Percentiles rank a stretch among this genome's conserved stretches.
Evolutionary conservation across 2,329 filamentous ascomycete genomes (phyloP).

Genomic region (Bertia moriformis): DNA sequence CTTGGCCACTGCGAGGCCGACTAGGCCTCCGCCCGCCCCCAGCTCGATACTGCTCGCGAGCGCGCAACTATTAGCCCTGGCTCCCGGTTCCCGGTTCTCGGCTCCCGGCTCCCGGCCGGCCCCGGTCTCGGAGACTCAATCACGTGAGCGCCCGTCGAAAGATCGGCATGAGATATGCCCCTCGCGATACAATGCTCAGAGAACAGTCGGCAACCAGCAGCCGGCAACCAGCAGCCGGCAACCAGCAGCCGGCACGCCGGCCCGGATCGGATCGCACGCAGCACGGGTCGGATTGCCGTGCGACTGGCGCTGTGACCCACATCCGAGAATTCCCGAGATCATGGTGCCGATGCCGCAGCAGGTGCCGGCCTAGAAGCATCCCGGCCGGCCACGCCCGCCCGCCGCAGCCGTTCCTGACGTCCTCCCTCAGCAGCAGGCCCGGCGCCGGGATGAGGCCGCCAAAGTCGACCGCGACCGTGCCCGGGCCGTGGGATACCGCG

Average conservation of each 20-base stretch:
- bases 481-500: slow-evolving; percentile 7
- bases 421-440: slow-evolving; percentile 61
- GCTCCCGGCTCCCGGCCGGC: no score
- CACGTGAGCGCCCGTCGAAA: no score
- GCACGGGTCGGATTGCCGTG: neutral
- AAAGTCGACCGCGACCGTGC: slow-evolving; percentile 37
- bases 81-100: no score
- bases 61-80: no score
- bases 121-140: no score
- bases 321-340: slow-evolving; percentile 54
- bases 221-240: no score
- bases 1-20: slow-evolving; percentile 50
- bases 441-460: slow-evolving; percentile 58
- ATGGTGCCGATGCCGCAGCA: slow-evolving; percentile 60
- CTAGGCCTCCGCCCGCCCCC: slow-evolving; percentile 79
- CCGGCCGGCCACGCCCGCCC: slow-evolving; percentile 92
- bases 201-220: no score
- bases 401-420: slow-evolving; percentile 76
- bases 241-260: slow-evolving; percentile 4
- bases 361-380: slow-evolving; percentile 72
- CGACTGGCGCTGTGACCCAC: slow-evolving; percentile 33
- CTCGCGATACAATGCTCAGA: no score
- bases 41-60: slow-evolving; percentile 67
- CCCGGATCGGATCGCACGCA: neutral
- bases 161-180: no score